Evolutionary conservation across 148 eudicot species (phyloP).

Genomic region (Vaccinium myrtillus): DNA sequence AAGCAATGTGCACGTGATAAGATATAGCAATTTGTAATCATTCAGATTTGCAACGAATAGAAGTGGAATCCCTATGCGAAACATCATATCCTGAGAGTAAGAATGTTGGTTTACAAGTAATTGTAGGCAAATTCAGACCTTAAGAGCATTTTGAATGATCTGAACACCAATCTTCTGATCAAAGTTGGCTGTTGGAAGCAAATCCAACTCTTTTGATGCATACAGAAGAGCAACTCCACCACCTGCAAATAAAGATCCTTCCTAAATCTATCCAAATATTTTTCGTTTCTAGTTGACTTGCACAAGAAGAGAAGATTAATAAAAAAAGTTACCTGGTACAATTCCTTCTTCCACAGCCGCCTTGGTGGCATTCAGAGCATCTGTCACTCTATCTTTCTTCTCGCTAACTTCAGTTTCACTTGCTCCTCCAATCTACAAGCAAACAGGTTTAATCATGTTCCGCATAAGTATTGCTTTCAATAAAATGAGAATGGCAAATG

Average conservation of each 20-base stretch:
- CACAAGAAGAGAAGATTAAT: neutral
- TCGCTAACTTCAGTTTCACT: constrained; percentile 96
- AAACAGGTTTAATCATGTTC: neutral
- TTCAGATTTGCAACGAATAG: neutral
- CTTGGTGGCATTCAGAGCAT: constrained; percentile 94
- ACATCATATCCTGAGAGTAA: neutral
- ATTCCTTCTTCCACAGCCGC: constrained; percentile 99
- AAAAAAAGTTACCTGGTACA: constrained; percentile 55
- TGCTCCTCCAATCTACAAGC: constrained; percentile 83
- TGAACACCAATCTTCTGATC: constrained; percentile 61
- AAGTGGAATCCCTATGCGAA: neutral
- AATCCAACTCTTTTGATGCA: constrained; percentile 50
- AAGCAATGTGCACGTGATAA: neutral
- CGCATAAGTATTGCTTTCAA: neutral
- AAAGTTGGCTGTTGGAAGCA: constrained; percentile 47
- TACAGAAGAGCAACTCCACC: constrained; percentile 66
- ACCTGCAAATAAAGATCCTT: constrained; percentile 22
- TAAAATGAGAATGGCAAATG: neutral
- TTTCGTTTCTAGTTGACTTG: neutral
- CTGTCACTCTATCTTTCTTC: constrained; percentile 96
- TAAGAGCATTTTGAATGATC: constrained; percentile 51
- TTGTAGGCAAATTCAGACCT: constrained; percentile 16
- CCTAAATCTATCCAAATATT: neutral
- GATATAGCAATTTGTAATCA: neutral
- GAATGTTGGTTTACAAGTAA: neutral